phyloP scores from a whole-genome alignment of 176 grass and related monocot genomes.

The Triticum turgidum region DNA sequence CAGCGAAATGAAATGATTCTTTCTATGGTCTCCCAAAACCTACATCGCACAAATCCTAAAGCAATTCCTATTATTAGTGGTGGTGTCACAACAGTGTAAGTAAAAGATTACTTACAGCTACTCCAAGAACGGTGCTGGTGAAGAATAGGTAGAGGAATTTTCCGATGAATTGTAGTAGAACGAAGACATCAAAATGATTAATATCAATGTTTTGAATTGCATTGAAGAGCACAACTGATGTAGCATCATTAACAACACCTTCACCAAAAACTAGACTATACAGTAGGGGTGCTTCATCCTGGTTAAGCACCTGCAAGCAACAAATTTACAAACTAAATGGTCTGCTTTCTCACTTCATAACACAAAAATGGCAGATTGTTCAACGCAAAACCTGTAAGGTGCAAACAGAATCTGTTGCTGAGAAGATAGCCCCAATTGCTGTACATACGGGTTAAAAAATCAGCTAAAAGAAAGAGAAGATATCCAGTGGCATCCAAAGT shows the following conservation, averaged over 20 bases:
- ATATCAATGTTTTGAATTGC: conserved; percentile 88
- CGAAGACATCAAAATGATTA: conserved; percentile 59
- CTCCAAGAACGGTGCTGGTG: conserved; percentile 82
- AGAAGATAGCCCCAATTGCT: conserved; percentile 97
- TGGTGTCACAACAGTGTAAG: neutral
- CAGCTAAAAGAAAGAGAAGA: conserved; percentile 30
- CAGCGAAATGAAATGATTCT: neutral
- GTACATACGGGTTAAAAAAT: conserved; percentile 26
- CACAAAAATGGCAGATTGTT: neutral
- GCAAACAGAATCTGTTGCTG: conserved; percentile 99
- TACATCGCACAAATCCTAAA: neutral
- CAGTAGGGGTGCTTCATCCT: conserved; percentile 89
- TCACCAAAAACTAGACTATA: conserved; percentile 98
- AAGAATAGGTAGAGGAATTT: conserved; percentile 84
- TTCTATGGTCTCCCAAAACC: neutral
- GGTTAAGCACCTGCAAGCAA: conserved; percentile 84
- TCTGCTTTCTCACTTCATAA: conserved; percentile 14
- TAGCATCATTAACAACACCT: conserved; percentile 97
- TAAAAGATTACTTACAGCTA: conserved; percentile 58
- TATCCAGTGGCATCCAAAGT: conserved; percentile 24
- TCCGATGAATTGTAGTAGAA: conserved; percentile 66
- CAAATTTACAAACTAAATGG: conserved; percentile 25
- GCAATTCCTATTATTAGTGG: neutral
- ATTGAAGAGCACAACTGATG: conserved; percentile 96
- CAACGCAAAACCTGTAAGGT: conserved; percentile 80